Conservation (phyloP, 768 basidiomycete species). For the Termitomyces sp. region DNA sequence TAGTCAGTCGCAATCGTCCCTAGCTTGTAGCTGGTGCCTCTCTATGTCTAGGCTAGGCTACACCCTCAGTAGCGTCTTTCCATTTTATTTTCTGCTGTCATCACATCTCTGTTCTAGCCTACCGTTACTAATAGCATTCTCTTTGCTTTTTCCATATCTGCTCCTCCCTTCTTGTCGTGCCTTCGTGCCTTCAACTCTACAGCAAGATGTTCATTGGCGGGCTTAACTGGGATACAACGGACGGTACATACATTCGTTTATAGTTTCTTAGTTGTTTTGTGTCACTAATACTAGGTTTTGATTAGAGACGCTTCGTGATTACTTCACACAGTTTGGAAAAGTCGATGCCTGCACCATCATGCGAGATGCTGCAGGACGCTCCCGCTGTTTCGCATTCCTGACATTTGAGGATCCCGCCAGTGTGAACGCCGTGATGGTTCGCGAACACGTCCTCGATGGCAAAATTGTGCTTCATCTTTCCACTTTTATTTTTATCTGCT, state of each 20-base stretch:
- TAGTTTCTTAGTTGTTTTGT: slow-evolving; percentile 28
- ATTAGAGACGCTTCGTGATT: slow-evolving; percentile 72
- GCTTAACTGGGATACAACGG: slow-evolving; percentile 99
- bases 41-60: slow-evolving; percentile 79
- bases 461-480: slow-evolving; percentile 64
- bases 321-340: slow-evolving; percentile 94
- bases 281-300: slow-evolving; percentile 35
- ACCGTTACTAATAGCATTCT: slow-evolving; percentile 77
- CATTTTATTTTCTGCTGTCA: slow-evolving; percentile 52
- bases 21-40: slow-evolving; percentile 63
- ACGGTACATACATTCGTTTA: slow-evolving; percentile 62
- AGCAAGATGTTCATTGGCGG: slow-evolving; percentile 99
- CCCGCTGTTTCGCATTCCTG: slow-evolving; percentile 95
- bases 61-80: slow-evolving; percentile 72
- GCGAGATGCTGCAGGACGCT: slow-evolving; percentile 93
- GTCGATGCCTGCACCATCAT: slow-evolving; percentile 98
- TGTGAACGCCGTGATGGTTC: slow-evolving; percentile 93
- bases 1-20: slow-evolving; percentile 57
- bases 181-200: slow-evolving; percentile 19
- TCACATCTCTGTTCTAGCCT: slow-evolving; percentile 64
- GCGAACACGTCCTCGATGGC: slow-evolving; percentile 93
- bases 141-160: slow-evolving; percentile 43
- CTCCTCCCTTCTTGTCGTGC: slow-evolving; percentile 20
- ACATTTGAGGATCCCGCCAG: slow-evolving; percentile 92
- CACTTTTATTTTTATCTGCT: background rate